Conservation (phyloP, 192 early-diverging fungal genomes). For the Entomortierella beljakovae region DNA sequence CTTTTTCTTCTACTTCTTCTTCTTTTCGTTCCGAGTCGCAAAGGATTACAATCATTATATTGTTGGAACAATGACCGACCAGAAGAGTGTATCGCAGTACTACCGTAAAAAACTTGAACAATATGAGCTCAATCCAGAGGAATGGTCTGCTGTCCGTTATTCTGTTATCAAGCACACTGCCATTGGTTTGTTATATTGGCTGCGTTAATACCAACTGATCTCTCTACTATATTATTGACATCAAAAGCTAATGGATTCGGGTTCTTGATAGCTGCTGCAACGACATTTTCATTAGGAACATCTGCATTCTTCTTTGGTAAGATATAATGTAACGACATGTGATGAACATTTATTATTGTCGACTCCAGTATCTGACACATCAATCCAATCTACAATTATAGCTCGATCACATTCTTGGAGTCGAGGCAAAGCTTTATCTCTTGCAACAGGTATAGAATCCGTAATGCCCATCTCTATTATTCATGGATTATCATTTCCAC, state of each 20-base stretch:
- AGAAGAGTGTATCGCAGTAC: constrained; percentile 30
- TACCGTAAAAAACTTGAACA: constrained; percentile 50
- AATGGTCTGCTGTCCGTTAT: constrained; percentile 44
- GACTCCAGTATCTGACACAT: background rate
- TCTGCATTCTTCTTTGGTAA: constrained; percentile 43
- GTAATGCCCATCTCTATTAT: background rate
- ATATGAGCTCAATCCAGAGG: constrained; percentile 44
- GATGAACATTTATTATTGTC: background rate
- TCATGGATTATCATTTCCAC: background rate
- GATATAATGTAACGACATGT: background rate
- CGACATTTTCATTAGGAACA: constrained; percentile 34
- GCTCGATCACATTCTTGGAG: constrained; percentile 37
- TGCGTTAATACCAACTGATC: no score
- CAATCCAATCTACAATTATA: background rate
- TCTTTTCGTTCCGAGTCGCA: no score
- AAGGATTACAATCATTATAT: background rate
- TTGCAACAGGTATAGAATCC: constrained; percentile 9
- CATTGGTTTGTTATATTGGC: constrained; percentile 21
- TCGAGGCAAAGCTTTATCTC: constrained; percentile 6
- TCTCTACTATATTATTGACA: no score
- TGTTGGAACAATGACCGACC: constrained; percentile 25
- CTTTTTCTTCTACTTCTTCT: no score
- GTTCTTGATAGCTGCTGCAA: constrained; percentile 19
- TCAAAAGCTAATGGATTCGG: background rate
- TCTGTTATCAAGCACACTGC: constrained; percentile 41